Conservation (phyloP, 2,329 filamentous ascomycete genomes). For the Zymoseptoria crescenta region DNA sequence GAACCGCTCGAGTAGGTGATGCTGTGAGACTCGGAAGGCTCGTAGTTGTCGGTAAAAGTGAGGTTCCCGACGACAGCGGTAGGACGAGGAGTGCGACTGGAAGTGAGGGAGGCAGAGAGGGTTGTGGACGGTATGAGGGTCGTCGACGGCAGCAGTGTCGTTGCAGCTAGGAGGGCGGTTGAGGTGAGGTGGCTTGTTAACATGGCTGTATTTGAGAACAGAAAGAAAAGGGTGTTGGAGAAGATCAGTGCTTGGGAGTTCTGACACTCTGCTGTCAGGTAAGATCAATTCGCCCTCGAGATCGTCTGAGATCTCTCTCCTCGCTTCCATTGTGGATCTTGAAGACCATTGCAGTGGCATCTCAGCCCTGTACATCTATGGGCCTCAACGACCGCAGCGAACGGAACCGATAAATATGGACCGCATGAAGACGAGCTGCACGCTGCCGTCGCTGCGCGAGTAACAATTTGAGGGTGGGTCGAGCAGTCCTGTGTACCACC, state of each 20-base stretch:
- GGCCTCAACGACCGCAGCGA: not conserved
- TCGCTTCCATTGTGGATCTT: too few relatives aligned
- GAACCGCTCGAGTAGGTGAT: slow-evolving; percentile 16
- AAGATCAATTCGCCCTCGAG: too few relatives aligned
- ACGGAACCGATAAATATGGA: not conserved
- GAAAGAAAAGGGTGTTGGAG: too few relatives aligned
- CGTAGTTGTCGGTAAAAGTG: slow-evolving; percentile 6
- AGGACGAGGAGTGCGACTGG: too few relatives aligned
- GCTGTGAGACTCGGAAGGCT: slow-evolving; percentile 8
- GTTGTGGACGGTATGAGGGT: not conserved
- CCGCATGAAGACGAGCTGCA: not conserved
- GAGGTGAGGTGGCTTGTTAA: not conserved
- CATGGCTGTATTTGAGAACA: not conserved
- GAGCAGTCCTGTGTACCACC: not conserved
- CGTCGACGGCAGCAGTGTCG: not conserved
- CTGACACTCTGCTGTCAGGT: too few relatives aligned
- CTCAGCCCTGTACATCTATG: too few relatives aligned
- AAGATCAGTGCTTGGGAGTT: too few relatives aligned
- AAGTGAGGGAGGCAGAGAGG: too few relatives aligned
- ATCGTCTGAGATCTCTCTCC: too few relatives aligned
- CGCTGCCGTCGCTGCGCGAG: too few relatives aligned
- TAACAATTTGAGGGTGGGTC: too few relatives aligned
- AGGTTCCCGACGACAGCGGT: slow-evolving; percentile 4
- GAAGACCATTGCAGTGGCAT: too few relatives aligned
- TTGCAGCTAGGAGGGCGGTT: not conserved